Conservation (phyloP, 257 asterid species). For the Ehretia macrophylla region DNA sequence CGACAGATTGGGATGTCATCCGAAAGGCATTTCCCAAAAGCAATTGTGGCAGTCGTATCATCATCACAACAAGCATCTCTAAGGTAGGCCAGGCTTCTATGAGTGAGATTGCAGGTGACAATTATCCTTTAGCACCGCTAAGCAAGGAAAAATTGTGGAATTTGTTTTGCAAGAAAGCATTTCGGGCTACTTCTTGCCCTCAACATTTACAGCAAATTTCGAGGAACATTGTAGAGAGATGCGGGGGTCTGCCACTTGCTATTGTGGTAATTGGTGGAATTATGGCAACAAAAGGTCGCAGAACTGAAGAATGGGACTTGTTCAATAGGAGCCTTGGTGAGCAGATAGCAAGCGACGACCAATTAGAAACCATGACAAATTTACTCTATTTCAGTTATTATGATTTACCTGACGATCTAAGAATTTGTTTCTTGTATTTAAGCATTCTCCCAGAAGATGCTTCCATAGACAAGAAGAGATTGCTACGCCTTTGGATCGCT, state of each 20-base stretch:
- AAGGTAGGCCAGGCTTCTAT: background rate
- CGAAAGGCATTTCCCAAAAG: conserved; percentile 17
- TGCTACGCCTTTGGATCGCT: conserved; percentile 27
- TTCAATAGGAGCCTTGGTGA: too few relatives aligned
- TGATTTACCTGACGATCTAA: too few relatives aligned
- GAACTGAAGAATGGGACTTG: too few relatives aligned
- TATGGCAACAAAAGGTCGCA: conserved; percentile 14
- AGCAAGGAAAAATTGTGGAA: conserved; percentile 21
- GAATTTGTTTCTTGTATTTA: too few relatives aligned
- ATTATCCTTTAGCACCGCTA: conserved; percentile 14
- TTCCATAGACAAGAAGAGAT: background rate
- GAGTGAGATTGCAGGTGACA: background rate
- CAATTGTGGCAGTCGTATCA: conserved; percentile 14
- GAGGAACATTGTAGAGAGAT: conserved; percentile 10
- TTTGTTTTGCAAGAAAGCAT: too few relatives aligned
- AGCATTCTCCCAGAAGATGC: too few relatives aligned
- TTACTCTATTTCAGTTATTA: too few relatives aligned
- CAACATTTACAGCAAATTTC: too few relatives aligned
- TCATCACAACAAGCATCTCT: conserved; percentile 11
- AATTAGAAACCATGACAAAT: too few relatives aligned
- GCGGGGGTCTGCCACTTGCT: conserved; percentile 26
- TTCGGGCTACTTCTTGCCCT: too few relatives aligned
- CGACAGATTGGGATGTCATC: conserved; percentile 29
- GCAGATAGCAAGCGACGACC: too few relatives aligned
- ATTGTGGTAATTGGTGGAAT: conserved; percentile 24